Base-by-base conservation (phyloP, 352 stramenopile species). In the Albugo laibachii region DNA sequence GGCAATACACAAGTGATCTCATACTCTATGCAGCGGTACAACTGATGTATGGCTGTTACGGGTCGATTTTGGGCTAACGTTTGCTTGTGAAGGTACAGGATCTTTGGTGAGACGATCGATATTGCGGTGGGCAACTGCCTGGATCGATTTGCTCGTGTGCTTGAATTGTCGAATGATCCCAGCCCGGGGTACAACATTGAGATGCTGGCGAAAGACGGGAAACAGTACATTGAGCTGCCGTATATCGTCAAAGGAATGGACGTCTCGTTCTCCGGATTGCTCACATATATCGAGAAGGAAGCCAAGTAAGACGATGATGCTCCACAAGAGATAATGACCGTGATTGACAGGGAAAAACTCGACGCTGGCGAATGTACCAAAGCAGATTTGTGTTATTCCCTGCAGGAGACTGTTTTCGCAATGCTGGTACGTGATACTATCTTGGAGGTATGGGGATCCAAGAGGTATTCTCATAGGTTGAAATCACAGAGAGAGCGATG, bases 41-140 rank as follows among this genome's bases (percentile, higher is more conserved):
- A 27, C 11, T 1, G 4, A 35, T 20, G 3, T 3, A 6, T 48
- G 11, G 4, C 27, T 44, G 35, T 46, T 40, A 24, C 41, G 47
- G 10, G 19, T 14, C 47, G 57, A 47, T 66, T 3, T 48, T 34
- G 15, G 41, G 43, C 15, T 15, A 11, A 24, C 3, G 2, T 35
- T 16, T 19, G 14, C 43, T 2, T n/a, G 2, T 15, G 14, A 14
- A 81, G 92, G 42, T 99, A 99, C 62, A 76, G 93, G 36, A 99
- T 99, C 48, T 99, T 99, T 66, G 96, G 96, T 24, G 96, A 99
- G 71, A 99, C 96, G 11, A 99, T 99, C 61, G 96, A 99, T 70
- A 99, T 99, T 54, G 95, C 96, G 4, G 93, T 99, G 18, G 96
- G 96, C 34, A 99, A 99, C 69, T 99, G 94, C 63, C 71, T 99